Conservation (phyloP, 2,329 filamentous ascomycete species). For the Leptosphaerulina australis region DNA sequence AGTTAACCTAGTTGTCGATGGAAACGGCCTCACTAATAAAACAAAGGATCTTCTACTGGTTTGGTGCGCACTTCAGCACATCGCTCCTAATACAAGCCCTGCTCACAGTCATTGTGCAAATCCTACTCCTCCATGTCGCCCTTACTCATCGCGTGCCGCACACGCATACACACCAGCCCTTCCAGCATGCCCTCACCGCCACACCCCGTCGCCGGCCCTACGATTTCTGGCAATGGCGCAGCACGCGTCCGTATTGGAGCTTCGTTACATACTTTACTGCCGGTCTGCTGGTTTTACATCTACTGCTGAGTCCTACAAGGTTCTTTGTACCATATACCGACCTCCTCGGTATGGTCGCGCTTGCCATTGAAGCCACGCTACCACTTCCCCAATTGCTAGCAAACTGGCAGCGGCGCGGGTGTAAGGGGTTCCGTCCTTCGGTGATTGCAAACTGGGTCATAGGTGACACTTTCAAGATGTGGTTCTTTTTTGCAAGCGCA, state of each 20-base stretch:
- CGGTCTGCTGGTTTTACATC: constrained; percentile 65
- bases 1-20: not conserved
- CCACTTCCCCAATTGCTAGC: constrained; percentile 78
- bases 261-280: constrained; percentile 73
- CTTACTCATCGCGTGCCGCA: constrained; percentile 60
- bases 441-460: constrained; percentile 79
- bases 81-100: constrained; percentile 65
- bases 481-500: constrained; percentile 75
- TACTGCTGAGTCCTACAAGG: constrained; percentile 66
- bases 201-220: constrained; percentile 63
- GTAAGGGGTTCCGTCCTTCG: constrained; percentile 77
- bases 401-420: constrained; percentile 71
- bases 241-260: constrained; percentile 78
- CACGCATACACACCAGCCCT: constrained; percentile 60
- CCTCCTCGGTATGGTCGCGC: constrained; percentile 74
- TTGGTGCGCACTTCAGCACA: constrained; percentile 64
- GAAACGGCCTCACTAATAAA: not conserved
- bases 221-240: constrained; percentile 83
- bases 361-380: constrained; percentile 79
- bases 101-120: constrained; percentile 65
- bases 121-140: constrained; percentile 65
- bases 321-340: constrained; percentile 70
- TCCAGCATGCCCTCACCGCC: constrained; percentile 58
- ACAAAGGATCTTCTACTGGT: constrained; percentile 67
- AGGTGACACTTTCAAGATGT: constrained; percentile 84